phyloP scores from a whole-genome alignment of 2,329 filamentous ascomycete genomes.

The Pyricularia pennisetigena region DNA sequence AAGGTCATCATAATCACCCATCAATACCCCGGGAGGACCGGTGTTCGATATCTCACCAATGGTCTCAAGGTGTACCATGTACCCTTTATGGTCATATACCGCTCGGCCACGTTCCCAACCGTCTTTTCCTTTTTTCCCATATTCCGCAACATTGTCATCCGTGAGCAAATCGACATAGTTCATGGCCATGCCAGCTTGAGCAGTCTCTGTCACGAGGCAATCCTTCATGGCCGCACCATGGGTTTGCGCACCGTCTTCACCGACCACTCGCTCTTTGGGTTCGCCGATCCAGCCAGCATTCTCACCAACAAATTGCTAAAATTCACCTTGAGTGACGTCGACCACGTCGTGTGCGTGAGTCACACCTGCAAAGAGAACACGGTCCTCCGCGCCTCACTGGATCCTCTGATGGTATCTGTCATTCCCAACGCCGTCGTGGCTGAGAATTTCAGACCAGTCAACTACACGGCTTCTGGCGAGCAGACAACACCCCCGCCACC shows the following conservation, averaged over 20 bases:
- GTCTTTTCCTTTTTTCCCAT: constrained; percentile 98
- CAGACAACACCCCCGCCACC: constrained; percentile 26
- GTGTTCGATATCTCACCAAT: constrained; percentile 91
- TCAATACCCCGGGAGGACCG: constrained; percentile 82
- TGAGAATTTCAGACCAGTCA: constrained; percentile 79
- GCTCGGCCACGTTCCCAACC: constrained; percentile 85
- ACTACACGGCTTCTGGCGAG: constrained; percentile 12
- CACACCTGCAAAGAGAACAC: constrained; percentile 99
- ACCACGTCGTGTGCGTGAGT: constrained; percentile 96
- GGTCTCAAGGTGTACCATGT: constrained; percentile 98
- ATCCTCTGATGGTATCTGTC: constrained; percentile 94
- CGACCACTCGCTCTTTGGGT: constrained; percentile 94
- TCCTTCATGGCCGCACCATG: constrained; percentile 93
- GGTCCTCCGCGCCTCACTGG: constrained; percentile 83
- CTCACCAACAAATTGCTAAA: constrained; percentile 95
- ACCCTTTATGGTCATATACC: constrained; percentile 92
- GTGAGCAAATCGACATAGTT: constrained; percentile 92
- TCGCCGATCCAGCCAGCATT: constrained; percentile 92
- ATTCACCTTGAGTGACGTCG: constrained; percentile 90
- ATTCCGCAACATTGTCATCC: constrained; percentile 91
- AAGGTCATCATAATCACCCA: constrained; percentile 98
- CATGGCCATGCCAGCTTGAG: constrained; percentile 95
- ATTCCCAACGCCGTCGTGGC: constrained; percentile 97
- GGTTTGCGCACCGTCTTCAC: constrained; percentile 92
- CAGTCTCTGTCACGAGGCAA: constrained; percentile 87